These are phyloP conservation scores for Drechslera avenae DNA, from an alignment of 2,329 filamentous ascomycete genomes.

Conservation along the genomic window DNA sequence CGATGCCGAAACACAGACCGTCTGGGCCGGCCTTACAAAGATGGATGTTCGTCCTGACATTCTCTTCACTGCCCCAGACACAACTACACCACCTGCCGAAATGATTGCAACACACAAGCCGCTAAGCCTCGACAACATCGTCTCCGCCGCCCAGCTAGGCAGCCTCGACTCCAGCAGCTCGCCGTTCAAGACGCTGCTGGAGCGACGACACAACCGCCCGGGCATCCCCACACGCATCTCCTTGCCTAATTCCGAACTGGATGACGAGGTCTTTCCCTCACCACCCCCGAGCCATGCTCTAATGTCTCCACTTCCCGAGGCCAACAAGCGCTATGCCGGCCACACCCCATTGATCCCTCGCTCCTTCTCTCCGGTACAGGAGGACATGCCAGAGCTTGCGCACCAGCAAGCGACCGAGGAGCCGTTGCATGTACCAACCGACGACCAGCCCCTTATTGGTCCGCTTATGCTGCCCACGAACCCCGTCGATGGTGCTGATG, in stretches of 20 bases:
- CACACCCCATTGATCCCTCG: conserved; percentile 44
- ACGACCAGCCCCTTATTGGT: conserved; percentile 34
- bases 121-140: conserved; percentile 18
- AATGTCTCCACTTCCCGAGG: conserved; percentile 42
- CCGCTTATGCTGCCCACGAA: conserved; percentile 41
- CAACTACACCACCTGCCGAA: conserved; percentile 41
- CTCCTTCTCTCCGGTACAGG: conserved; percentile 19
- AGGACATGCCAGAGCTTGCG: conserved; percentile 10
- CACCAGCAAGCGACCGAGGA: too few species aligned
- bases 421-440: conserved; percentile 10
- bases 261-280: conserved; percentile 36
- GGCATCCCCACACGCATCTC: conserved; percentile 31
- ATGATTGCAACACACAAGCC: conserved; percentile 31
- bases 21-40: conserved; percentile 39
- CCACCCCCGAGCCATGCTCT: conserved; percentile 39
- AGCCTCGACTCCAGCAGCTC: conserved; percentile 7
- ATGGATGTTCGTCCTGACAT: conserved; percentile 33
- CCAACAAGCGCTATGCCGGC: conserved; percentile 44
- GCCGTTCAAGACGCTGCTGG: conserved; percentile 26
- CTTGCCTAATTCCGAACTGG: conserved; percentile 25
- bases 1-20: conserved; percentile 38
- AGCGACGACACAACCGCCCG: conserved; percentile 31
- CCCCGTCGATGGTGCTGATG: conserved; percentile 38
- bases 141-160: conserved; percentile 8
- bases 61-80: conserved; percentile 30